A percentile compares a stretch with the other conserved stretches of the same genome.
Conservation (phyloP, 2,329 filamentous ascomycete species). For the Sporothrix luriei region DNA sequence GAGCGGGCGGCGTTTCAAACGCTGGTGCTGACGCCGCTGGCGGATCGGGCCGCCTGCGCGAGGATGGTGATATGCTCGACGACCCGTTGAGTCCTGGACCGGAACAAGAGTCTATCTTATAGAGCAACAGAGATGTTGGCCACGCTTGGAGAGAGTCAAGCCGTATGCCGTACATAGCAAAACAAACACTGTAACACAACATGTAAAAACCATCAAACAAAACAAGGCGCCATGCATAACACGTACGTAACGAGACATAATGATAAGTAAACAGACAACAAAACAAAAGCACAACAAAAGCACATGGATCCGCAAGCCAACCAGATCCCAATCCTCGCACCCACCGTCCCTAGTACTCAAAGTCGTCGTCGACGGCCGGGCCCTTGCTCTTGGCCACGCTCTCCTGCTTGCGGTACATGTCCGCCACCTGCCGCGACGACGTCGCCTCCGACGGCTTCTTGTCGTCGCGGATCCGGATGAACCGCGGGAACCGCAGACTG, state of each 20-base stretch:
- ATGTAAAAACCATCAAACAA: background rate
- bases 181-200: background rate
- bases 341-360: constrained; percentile 72
- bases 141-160: background rate
- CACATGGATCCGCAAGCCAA: background rate
- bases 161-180: background rate
- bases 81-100: constrained; percentile 40
- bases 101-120: constrained; percentile 30
- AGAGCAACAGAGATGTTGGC: background rate
- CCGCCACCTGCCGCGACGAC: constrained; percentile 79
- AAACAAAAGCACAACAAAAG: background rate
- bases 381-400: constrained; percentile 84
- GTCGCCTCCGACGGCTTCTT: constrained; percentile 95
- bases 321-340: background rate
- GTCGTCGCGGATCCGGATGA: constrained; percentile 88
- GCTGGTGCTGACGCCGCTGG: constrained; percentile 35
- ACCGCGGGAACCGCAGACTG: constrained; percentile 86
- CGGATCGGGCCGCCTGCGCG: constrained; percentile 43
- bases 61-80: constrained; percentile 42
- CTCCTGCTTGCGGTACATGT: constrained; percentile 97
- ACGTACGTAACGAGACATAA: background rate
- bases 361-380: constrained; percentile 90
- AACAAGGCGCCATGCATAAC: constrained; percentile 8
- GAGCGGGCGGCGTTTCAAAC: constrained; percentile 29
- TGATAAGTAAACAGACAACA: background rate